Conservation (phyloP, 225 moss, liverwort and hornwort genomes). For the Straminergon stramineum region DNA sequence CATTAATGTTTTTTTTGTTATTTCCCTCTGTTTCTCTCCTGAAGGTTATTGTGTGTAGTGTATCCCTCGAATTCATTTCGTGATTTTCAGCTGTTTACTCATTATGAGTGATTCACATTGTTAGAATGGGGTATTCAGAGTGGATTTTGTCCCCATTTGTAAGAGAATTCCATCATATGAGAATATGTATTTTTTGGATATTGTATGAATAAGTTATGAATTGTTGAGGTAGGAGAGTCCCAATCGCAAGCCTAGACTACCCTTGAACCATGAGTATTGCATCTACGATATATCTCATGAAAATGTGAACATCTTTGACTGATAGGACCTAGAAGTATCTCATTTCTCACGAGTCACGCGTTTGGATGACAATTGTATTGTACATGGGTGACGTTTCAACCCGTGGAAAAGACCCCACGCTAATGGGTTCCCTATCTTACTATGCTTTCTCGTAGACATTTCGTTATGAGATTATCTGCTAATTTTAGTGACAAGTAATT, state of each 20-base stretch:
- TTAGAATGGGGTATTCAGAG: neutral
- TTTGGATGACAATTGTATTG: neutral
- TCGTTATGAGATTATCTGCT: neutral
- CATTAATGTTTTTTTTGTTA: neutral
- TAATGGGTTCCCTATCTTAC: neutral
- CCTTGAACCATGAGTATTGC: neutral
- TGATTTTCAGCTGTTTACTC: neutral
- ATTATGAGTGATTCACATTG: neutral
- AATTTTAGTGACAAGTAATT: neutral
- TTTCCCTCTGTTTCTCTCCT: neutral
- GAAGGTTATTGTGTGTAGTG: neutral
- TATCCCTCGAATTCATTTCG: neutral
- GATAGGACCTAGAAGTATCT: neutral
- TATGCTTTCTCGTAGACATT: neutral
- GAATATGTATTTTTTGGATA: neutral
- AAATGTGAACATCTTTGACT: neutral
- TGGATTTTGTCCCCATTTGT: neutral
- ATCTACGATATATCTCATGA: neutral
- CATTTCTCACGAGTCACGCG: neutral
- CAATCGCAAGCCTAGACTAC: neutral
- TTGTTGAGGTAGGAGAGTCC: neutral
- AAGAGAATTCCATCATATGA: neutral
- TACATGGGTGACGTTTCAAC: neutral
- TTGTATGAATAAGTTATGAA: neutral
- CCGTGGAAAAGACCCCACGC: neutral